phyloP scores from a whole-genome alignment of 1,284 basidiomycete genomes.

The Trametes sp. region DNA sequence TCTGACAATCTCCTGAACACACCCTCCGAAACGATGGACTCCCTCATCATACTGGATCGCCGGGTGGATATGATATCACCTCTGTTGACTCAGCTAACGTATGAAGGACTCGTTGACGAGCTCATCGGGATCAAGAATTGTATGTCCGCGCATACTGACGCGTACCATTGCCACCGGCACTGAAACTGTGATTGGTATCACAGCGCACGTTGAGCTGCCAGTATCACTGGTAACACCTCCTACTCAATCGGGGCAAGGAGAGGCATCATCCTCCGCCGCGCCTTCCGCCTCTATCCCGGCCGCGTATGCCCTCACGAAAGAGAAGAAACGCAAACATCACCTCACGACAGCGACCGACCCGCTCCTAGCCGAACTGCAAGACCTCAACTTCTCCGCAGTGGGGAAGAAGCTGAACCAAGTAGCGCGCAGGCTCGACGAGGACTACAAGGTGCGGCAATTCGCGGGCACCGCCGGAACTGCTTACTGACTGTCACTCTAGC shows the following conservation, averaged over 20 bases:
- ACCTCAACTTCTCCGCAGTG: conserved; percentile 95
- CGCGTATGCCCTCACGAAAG: conserved; percentile 59
- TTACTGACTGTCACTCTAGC: conserved; percentile 47
- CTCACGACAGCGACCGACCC: conserved; percentile 81
- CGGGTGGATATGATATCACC: conserved; percentile 97
- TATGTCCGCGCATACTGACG: conserved; percentile 45
- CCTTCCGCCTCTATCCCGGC: conserved; percentile 47
- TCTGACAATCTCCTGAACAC: conserved; percentile 51
- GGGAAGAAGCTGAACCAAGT: conserved; percentile 84
- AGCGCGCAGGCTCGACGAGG: conserved; percentile 88
- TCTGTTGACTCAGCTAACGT: conserved; percentile 95
- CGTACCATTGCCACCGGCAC: conserved; percentile 2
- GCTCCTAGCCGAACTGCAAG: conserved; percentile 86
- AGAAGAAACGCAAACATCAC: conserved; percentile 89
- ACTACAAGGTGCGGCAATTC: conserved; percentile 76
- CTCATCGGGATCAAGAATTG: conserved; percentile 90
- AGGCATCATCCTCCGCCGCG: conserved; percentile 54
- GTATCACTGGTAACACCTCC: conserved; percentile 73
- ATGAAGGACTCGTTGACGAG: conserved; percentile 97
- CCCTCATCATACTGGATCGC: conserved; percentile 90
- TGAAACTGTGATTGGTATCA: neutral
- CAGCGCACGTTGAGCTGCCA: conserved; percentile 93
- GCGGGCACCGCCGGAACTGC: too few species aligned
- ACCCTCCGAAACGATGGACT: conserved; percentile 76
- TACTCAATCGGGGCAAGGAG: conserved; percentile 50